Conservation (phyloP, 352 stramenopile species). For the Phytopythium aichiense region DNA sequence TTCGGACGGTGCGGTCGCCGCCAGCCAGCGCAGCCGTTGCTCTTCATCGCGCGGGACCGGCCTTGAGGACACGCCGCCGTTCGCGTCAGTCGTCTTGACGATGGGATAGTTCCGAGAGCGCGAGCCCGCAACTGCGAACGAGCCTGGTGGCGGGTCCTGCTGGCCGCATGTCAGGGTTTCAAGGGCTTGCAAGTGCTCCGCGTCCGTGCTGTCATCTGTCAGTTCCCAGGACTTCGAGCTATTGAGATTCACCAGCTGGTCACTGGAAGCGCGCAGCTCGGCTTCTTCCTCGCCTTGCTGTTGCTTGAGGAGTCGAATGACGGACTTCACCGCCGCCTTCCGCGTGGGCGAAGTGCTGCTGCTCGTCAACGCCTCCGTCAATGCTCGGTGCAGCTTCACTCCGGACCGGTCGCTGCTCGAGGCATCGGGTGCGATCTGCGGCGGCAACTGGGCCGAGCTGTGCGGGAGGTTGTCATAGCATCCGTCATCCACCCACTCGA, state of each 20-base stretch:
- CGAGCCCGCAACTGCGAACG: background rate
- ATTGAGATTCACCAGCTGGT: background rate
- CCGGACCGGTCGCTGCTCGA: background rate
- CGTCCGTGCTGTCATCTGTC: conserved; percentile 15
- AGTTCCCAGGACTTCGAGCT: background rate
- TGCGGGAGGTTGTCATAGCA: conserved; percentile 33
- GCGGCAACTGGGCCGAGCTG: background rate
- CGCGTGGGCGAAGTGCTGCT: background rate
- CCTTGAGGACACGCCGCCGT: background rate
- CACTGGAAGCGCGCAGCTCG: background rate
- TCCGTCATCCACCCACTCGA: conserved; percentile 43
- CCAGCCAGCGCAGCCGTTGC: conserved; percentile 1
- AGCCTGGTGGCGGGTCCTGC: conserved; percentile 3
- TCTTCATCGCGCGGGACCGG: background rate
- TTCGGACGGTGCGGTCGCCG: background rate
- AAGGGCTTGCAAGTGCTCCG: conserved; percentile 20
- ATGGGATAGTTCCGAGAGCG: background rate
- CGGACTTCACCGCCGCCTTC: background rate
- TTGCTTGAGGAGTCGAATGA: background rate
- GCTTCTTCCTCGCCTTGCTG: conserved; percentile 7
- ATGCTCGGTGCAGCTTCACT: background rate
- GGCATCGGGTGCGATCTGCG: background rate
- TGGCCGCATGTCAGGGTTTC: conserved; percentile 10
- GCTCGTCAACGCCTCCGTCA: background rate
- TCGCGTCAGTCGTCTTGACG: background rate